These are phyloP conservation scores for Avena eriantha DNA, from an alignment of 176 grass and related monocot species.

Conservation along the genomic window DNA sequence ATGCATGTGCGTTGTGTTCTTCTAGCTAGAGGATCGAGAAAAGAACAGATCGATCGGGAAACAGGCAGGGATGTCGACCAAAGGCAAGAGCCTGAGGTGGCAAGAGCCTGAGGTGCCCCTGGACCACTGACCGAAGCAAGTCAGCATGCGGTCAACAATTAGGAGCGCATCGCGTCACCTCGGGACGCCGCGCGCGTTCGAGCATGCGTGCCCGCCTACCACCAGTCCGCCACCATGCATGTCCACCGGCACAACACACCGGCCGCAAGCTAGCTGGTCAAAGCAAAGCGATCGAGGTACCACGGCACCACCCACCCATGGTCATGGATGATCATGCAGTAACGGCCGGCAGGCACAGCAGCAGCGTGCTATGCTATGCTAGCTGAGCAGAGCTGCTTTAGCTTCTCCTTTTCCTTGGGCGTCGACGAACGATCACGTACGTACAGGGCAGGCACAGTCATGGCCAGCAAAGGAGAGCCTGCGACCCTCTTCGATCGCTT, in stretches of 20 bases:
- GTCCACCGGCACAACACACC: neutral
- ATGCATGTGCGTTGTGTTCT: neutral
- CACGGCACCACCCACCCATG: neutral
- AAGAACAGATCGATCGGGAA: neutral
- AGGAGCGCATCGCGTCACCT: constrained; percentile 56
- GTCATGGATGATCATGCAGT: neutral
- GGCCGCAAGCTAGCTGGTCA: neutral
- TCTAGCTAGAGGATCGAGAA: neutral
- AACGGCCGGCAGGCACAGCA: constrained; percentile 33
- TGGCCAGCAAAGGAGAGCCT: constrained; percentile 26
- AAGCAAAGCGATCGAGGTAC: constrained; percentile 1
- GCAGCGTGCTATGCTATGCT: constrained; percentile 33
- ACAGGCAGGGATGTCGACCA: constrained; percentile 1
- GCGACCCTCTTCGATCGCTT: constrained; percentile 31
- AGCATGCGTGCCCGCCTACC: constrained; percentile 7
- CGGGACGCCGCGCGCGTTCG: constrained; percentile 30
- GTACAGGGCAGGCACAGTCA: neutral
- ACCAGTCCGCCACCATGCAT: neutral
- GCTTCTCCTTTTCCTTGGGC: neutral
- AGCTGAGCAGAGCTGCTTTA: constrained; percentile 19
- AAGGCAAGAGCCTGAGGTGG: neutral
- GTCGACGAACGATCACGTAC: constrained; percentile 22
- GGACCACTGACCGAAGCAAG: constrained; percentile 37
- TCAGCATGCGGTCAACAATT: constrained; percentile 40
- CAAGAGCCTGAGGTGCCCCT: neutral